Percentiles rank a stretch among this genome's conserved stretches.
Conservation (phyloP, 768 basidiomycete species). For the Tylopilus sp. region DNA sequence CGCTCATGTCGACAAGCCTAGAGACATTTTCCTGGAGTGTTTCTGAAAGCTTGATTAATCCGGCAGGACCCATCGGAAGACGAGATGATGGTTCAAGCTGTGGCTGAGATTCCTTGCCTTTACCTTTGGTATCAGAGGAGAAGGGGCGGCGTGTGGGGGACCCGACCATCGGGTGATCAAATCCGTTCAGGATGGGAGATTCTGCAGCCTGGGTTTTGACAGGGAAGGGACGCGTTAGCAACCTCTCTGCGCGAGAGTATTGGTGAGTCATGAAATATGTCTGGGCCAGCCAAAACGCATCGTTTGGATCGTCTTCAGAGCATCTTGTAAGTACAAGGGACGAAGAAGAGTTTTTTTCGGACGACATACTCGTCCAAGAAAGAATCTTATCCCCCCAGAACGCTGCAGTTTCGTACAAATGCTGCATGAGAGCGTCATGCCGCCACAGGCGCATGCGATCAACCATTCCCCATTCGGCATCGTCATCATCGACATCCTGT, state of each 20-base stretch:
- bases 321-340: constrained; percentile 2
- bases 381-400: constrained; percentile 99
- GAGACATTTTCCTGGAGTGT: constrained; percentile 63
- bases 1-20: constrained; percentile 87
- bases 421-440: constrained; percentile 98
- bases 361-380: constrained; percentile 84
- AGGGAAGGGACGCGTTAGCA: constrained; percentile 85
- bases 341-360: constrained; percentile 3
- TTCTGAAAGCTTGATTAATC: constrained; percentile 66
- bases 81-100: constrained; percentile 42
- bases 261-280: constrained; percentile 95
- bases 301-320: constrained; percentile 82
- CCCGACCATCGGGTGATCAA: constrained; percentile 13
- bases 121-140: constrained; percentile 48
- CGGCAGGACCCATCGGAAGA: constrained; percentile 68
- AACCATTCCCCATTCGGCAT: constrained; percentile 76
- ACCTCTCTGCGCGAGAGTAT: constrained; percentile 88
- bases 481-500: constrained; percentile 57
- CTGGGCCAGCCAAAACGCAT: constrained; percentile 99
- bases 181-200: constrained; percentile 26
- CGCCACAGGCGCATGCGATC: constrained; percentile 97
- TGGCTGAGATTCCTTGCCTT: constrained; percentile 52
- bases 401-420: constrained; percentile 93
- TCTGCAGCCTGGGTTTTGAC: constrained; percentile 43
- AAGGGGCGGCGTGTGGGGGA: constrained; percentile 43